phyloP scores from a whole-genome alignment of 2,329 filamentous ascomycete genomes.

The Cladosporium sp. region DNA sequence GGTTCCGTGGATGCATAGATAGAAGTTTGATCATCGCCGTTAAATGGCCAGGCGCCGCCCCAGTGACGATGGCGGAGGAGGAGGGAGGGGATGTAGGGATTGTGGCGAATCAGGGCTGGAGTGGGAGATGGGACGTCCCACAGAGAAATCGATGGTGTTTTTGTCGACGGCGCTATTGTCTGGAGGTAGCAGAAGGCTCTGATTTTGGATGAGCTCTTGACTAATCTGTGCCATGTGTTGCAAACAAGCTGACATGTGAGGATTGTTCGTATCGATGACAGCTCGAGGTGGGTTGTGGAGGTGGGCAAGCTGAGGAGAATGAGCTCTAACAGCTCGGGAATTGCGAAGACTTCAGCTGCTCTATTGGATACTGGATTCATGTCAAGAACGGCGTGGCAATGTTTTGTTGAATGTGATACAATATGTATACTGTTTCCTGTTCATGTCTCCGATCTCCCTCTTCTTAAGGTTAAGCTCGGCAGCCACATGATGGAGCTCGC shows the following conservation, averaged over 20 bases:
- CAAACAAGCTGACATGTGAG: background rate
- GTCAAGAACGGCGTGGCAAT: background rate
- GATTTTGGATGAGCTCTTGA: background rate
- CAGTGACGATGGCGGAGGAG: background rate
- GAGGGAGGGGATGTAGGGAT: background rate
- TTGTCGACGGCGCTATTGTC: background rate
- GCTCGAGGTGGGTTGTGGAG: background rate
- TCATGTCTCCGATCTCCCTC: background rate
- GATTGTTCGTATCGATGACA: background rate
- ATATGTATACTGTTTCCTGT: background rate
- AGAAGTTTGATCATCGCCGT: background rate
- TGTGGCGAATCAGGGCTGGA: background rate
- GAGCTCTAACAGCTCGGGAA: background rate
- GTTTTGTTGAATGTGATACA: background rate
- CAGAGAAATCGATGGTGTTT: background rate
- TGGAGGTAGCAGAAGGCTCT: background rate
- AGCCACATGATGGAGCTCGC: no score
- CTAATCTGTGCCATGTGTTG: background rate
- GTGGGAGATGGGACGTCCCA: background rate
- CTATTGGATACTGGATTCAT: background rate
- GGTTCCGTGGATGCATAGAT: background rate
- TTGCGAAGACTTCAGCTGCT: background rate
- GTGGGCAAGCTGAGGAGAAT: background rate
- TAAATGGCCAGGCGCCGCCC: conserved; percentile 1
- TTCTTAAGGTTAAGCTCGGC: background rate